Percentiles rank a stretch among this genome's conserved stretches.
phyloP scores from a whole-genome alignment of 768 basidiomycete species.

The Termitomyces titanicus region DNA sequence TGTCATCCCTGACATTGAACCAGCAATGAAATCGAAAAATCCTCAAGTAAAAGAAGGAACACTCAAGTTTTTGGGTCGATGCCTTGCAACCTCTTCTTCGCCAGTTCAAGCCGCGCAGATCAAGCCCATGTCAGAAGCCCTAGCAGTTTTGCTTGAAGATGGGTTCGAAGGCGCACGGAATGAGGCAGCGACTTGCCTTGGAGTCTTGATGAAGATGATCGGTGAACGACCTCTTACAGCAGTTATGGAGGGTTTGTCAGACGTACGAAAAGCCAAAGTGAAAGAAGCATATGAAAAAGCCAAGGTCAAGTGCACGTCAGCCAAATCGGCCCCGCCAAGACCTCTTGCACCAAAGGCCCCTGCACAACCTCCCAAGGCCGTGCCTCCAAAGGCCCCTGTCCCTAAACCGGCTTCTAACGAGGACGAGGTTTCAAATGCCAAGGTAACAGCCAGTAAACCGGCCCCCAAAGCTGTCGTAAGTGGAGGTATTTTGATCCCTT shows the following conservation, averaged over 20 bases:
- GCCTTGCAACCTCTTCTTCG: slow-evolving; percentile 63
- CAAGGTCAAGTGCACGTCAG: slow-evolving; percentile 83
- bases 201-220: slow-evolving; percentile 93
- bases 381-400: slow-evolving; percentile 14
- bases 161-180: slow-evolving; percentile 84
- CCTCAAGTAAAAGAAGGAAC: slow-evolving; percentile 96
- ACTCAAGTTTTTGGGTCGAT: slow-evolving; percentile 80
- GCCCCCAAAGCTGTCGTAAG: slow-evolving; percentile 44
- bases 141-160: slow-evolving; percentile 80
- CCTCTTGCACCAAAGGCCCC: slow-evolving; percentile 41
- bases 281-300: slow-evolving; percentile 92
- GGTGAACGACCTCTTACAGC: slow-evolving; percentile 91
- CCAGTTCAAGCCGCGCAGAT: slow-evolving; percentile 75
- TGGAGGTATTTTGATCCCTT: slow-evolving; percentile 6
- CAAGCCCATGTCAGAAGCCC: slow-evolving; percentile 74
- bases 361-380: slow-evolving; percentile 19
- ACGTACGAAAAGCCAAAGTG: slow-evolving; percentile 87
- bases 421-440: slow-evolving; percentile 17
- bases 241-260: slow-evolving; percentile 78
- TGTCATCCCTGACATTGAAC: slow-evolving; percentile 77
- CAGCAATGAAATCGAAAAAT: slow-evolving; percentile 83
- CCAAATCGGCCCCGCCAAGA: slow-evolving; percentile 48
- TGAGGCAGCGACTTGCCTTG: slow-evolving; percentile 86
- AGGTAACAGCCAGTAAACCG: slow-evolving; percentile 49
- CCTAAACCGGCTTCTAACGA: slow-evolving; percentile 8